These are phyloP conservation scores for Aspergillus pseudoglaucus DNA, from an alignment of 2,329 filamentous ascomycete genomes.

Conservation along the genomic window DNA sequence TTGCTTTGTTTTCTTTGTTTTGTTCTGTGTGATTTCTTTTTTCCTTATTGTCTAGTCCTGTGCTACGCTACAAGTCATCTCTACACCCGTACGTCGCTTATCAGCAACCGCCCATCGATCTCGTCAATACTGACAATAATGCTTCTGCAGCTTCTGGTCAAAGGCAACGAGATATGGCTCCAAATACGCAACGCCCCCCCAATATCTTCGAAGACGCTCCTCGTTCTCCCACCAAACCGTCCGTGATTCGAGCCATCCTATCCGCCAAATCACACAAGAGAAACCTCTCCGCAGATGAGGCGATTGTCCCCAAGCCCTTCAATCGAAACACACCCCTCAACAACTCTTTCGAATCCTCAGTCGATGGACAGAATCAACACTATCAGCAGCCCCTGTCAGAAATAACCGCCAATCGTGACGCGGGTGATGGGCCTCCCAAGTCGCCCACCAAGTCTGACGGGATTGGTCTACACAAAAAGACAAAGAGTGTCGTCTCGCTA, in stretches of 20 bases:
- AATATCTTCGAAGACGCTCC: constrained; percentile 34
- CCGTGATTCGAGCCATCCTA: constrained; percentile 49
- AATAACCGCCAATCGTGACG: constrained; percentile 33
- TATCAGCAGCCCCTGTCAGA: constrained; percentile 32
- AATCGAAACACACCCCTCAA: constrained; percentile 41
- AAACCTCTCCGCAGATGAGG: constrained; percentile 36
- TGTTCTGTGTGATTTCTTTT: constrained; percentile 1
- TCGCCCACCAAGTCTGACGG: constrained; percentile 32
- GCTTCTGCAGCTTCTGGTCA: constrained; percentile 20
- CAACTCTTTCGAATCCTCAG: constrained; percentile 35
- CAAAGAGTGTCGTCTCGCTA: constrained; percentile 49
- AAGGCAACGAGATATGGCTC: constrained; percentile 28
- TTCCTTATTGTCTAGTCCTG: neutral
- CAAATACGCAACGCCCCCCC: constrained; percentile 19
- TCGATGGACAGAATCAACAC: neutral
- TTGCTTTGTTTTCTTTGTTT: constrained; percentile 2
- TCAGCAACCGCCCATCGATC: constrained; percentile 5
- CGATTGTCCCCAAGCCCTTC: constrained; percentile 10
- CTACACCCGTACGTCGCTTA: constrained; percentile 12
- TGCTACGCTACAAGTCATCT: constrained; percentile 2
- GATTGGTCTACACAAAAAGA: constrained; percentile 45
- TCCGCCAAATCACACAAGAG: constrained; percentile 45
- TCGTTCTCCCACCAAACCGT: constrained; percentile 32
- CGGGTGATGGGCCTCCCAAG: constrained; percentile 25
- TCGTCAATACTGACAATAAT: constrained; percentile 7